These are phyloP conservation scores for Venturia asperata DNA, from an alignment of 2,329 filamentous ascomycete species.

Conservation along the genomic window DNA sequence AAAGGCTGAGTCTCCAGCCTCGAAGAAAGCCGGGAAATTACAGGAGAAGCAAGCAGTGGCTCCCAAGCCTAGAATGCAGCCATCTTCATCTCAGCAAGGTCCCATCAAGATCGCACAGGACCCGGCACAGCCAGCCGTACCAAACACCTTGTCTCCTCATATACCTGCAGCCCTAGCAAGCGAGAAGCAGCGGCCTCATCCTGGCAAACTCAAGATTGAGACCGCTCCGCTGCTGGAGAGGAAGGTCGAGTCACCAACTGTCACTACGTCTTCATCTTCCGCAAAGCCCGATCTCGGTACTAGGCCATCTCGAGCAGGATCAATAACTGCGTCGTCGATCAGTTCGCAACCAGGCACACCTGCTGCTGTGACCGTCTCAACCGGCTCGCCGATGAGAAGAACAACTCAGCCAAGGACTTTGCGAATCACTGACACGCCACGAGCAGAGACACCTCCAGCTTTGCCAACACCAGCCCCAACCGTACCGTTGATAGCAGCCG, in stretches of 20 bases:
- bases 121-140: constrained; percentile 25
- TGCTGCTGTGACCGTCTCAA: constrained; percentile 35
- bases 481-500: constrained; percentile 28
- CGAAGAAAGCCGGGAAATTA: neutral
- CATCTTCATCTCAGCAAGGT: constrained; percentile 2
- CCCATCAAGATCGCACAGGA: neutral
- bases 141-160: constrained; percentile 1
- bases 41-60: neutral
- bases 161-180: neutral
- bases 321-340: constrained; percentile 44
- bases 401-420: constrained; percentile 55
- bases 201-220: constrained; percentile 17
- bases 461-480: constrained; percentile 33
- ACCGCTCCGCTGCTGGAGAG: neutral
- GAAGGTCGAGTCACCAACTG: neutral
- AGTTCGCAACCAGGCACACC: constrained; percentile 49
- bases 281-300: constrained; percentile 4
- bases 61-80: constrained; percentile 24
- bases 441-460: constrained; percentile 48
- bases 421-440: constrained; percentile 62
- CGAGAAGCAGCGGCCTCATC: constrained; percentile 16
- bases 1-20: neutral
- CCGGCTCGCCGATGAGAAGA: constrained; percentile 38
- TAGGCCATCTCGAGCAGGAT: constrained; percentile 29
- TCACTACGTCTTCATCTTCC: neutral